Evolutionary conservation across 208 protist genomes (phyloP), one percentile per base, ranked within the genome.

Genomic region (Crithidia acanthocephali): DNA sequence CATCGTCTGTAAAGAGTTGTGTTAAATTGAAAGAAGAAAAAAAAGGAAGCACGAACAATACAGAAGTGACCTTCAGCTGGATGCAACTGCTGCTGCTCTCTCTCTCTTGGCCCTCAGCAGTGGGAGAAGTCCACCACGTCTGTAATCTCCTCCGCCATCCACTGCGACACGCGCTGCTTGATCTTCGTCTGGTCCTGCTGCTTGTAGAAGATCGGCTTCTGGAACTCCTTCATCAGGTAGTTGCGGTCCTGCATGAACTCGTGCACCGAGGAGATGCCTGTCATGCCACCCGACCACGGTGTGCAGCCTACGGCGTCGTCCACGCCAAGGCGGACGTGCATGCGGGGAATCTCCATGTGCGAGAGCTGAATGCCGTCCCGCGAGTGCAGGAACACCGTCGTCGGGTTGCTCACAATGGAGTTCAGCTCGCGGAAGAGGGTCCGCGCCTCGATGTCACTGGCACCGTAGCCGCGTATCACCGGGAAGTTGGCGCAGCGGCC

Each of bases 211-310:
- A 90, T 65, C 1, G 91, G 91, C 59, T 86, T 61, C 56, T 83
- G 80, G 62, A 90, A 93, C 59, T 94, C 88, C 68, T 87, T 91
- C 35, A 89, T 58, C n/a, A 94, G 78, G 48, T 91, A 86, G 64
- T 80, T 84, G 18, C 88, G 78, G 58, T 96, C 91, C 67, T 93
- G 87, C 77, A 90, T 83, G 61, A 93, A 93, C 66, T 96, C 88
- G 58, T 86, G 81, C 30, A 93, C 79, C 3, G 88, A 85, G 16
- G 86, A 68, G 37, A 87, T 70, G 35, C 86, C 88, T 0, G 74
- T 80, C 78, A 92, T 85, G 52, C 81, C 87, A 60, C 88, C 88
- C 30, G 83, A 87, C 88, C 88, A 93, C 74, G 91, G 85, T 45
- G 88, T 93, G 61, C 80, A 89, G 35, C 91, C 88, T 9, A 93